phyloP scores from a whole-genome alignment of 345 rosid genomes.

The Gossypium turneri region DNA sequence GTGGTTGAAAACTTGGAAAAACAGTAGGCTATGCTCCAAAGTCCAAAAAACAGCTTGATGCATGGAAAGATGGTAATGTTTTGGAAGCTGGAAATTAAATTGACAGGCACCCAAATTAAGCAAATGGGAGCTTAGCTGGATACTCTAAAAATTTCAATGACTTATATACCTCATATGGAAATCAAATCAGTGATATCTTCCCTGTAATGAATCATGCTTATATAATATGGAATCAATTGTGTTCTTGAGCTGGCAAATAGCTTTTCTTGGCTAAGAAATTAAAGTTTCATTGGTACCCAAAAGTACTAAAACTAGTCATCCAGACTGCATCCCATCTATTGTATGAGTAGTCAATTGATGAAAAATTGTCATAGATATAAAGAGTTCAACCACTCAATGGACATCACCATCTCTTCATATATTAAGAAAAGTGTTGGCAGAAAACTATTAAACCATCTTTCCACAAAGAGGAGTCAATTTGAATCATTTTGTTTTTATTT shows the following conservation, averaged over 20 bases:
- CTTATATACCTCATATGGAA: neutral
- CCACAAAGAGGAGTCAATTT: neutral
- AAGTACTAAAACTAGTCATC: neutral
- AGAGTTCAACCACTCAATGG: no score
- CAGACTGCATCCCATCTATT: neutral
- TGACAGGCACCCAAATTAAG: neutral
- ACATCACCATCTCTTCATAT: no score
- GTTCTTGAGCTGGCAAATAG: slow-evolving; percentile 7
- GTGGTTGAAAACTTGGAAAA: neutral
- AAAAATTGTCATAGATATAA: no score
- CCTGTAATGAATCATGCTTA: neutral
- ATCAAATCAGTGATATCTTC: neutral
- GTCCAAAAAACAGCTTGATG: no score
- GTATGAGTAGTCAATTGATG: no score
- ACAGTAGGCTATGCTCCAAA: neutral
- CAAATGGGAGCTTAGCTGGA: slow-evolving; percentile 10
- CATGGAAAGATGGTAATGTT: neutral
- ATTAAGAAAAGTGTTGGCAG: no score
- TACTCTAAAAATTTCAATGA: neutral
- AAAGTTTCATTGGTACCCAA: neutral
- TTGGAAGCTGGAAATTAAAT: neutral
- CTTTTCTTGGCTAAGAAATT: neutral
- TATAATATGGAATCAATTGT: neutral
- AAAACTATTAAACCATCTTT: neutral
- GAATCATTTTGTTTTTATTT: no score